Conservation (phyloP, 176 grass and related monocot species). For the Oryza glumipatula region DNA sequence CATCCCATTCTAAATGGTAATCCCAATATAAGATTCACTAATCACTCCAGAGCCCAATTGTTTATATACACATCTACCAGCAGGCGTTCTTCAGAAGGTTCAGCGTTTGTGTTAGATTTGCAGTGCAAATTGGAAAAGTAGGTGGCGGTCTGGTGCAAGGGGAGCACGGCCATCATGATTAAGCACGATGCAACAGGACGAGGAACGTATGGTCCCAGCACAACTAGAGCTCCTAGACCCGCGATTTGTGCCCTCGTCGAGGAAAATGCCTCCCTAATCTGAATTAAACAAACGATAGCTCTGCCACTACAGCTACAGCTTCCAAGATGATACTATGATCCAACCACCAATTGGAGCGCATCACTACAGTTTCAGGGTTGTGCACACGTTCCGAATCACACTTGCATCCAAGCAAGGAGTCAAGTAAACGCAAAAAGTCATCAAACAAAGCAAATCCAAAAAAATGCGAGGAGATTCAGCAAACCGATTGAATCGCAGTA, state of each 20-base stretch:
- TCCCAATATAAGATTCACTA: not conserved
- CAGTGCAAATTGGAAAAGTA: slow-evolving; percentile 10
- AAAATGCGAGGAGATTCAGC: not conserved
- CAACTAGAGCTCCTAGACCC: slow-evolving; percentile 2
- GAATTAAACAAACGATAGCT: not conserved
- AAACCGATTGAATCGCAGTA: not conserved
- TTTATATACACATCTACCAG: slow-evolving; percentile 3
- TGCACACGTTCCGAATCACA: no score
- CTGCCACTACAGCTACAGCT: not conserved
- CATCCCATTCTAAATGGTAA: not conserved
- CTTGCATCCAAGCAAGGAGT: not conserved
- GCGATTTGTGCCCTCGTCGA: not conserved
- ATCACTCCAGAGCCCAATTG: not conserved
- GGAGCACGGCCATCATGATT: slow-evolving; percentile 11
- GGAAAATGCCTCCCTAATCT: not conserved
- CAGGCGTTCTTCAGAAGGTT: not conserved
- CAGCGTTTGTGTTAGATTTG: not conserved
- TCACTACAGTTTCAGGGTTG: not conserved
- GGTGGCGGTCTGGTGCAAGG: slow-evolving; percentile 1
- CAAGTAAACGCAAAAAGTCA: not conserved
- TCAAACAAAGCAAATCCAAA: not conserved
- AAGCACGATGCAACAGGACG: slow-evolving; percentile 22
- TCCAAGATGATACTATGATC: not conserved
- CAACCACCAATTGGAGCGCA: not conserved
- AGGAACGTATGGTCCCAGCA: slow-evolving; percentile 18